phyloP scores from a whole-genome alignment of 2,329 filamentous ascomycete species.

The Madurella mycetomatis region DNA sequence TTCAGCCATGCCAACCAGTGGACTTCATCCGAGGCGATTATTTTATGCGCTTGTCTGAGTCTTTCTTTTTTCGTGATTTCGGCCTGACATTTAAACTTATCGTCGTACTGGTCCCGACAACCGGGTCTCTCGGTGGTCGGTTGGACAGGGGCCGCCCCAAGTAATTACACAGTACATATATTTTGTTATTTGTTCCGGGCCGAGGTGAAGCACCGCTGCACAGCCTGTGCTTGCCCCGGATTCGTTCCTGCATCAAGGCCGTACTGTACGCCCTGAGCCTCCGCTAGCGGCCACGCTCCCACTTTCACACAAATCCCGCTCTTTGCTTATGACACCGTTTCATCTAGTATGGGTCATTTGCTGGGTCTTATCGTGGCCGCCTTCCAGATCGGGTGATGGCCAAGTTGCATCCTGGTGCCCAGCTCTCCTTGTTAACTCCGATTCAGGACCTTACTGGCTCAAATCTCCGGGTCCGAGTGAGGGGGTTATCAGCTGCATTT shows the following conservation, averaged over 20 bases:
- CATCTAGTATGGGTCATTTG: constrained; percentile 13
- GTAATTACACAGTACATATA: too few species aligned
- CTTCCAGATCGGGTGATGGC: constrained; percentile 18
- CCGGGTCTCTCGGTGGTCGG: constrained; percentile 3
- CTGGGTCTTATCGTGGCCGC: constrained; percentile 17
- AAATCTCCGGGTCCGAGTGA: constrained; percentile 1
- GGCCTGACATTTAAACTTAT: too few species aligned
- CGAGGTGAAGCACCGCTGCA: too few species aligned
- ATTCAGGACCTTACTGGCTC: neutral
- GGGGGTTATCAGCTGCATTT: neutral
- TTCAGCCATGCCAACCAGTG: neutral
- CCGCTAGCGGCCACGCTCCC: too few species aligned
- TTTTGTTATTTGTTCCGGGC: neutral
- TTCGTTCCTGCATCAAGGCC: neutral
- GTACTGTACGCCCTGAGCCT: too few species aligned
- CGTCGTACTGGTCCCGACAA: neutral
- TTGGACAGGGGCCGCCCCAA: neutral
- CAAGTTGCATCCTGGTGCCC: constrained; percentile 3
- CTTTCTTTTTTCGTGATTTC: too few species aligned
- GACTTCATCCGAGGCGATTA: too few species aligned
- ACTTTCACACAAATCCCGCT: too few species aligned
- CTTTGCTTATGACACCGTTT: neutral
- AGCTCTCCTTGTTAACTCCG: neutral
- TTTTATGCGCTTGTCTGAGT: too few species aligned
- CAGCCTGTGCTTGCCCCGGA: neutral